These are phyloP conservation scores for Sclerotinia minor DNA, from an alignment of 2,329 filamentous ascomycete genomes.

Conservation along the genomic window DNA sequence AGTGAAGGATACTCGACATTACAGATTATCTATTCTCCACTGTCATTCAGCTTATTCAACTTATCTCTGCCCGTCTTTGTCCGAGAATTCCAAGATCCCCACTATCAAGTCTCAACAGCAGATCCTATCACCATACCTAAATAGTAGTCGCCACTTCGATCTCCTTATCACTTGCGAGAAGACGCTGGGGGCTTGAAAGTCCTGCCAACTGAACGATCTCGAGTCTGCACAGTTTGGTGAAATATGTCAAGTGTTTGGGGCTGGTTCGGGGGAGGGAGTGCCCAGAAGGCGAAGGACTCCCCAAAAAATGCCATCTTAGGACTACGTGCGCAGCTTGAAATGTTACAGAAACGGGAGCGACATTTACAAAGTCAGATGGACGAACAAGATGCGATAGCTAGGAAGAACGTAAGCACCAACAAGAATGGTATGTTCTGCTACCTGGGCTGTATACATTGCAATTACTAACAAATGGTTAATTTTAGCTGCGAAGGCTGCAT, in stretches of 20 bases:
- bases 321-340: slow-evolving; percentile 86
- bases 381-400: slow-evolving; percentile 83
- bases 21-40: background rate
- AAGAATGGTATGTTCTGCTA: slow-evolving; percentile 71
- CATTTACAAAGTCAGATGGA: slow-evolving; percentile 90
- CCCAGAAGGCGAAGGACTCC: slow-evolving; percentile 85
- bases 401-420: slow-evolving; percentile 85
- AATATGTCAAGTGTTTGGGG: slow-evolving; percentile 71
- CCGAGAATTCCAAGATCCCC: slow-evolving; percentile 31
- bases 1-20: slow-evolving; percentile 8
- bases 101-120: slow-evolving; percentile 29
- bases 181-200: slow-evolving; percentile 22
- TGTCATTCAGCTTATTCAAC: background rate
- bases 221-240: slow-evolving; percentile 29
- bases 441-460: background rate
- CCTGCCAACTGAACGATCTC: slow-evolving; percentile 24
- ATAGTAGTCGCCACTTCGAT: slow-evolving; percentile 18
- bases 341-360: slow-evolving; percentile 95
- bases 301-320: slow-evolving; percentile 95
- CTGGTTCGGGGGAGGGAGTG: slow-evolving; percentile 86
- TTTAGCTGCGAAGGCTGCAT: slow-evolving; percentile 82
- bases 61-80: slow-evolving; percentile 27
- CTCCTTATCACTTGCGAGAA: background rate
- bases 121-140: slow-evolving; percentile 19
- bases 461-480: background rate